Conservation (phyloP, 352 stramenopile species). For the Paralagenidium karlingii region DNA sequence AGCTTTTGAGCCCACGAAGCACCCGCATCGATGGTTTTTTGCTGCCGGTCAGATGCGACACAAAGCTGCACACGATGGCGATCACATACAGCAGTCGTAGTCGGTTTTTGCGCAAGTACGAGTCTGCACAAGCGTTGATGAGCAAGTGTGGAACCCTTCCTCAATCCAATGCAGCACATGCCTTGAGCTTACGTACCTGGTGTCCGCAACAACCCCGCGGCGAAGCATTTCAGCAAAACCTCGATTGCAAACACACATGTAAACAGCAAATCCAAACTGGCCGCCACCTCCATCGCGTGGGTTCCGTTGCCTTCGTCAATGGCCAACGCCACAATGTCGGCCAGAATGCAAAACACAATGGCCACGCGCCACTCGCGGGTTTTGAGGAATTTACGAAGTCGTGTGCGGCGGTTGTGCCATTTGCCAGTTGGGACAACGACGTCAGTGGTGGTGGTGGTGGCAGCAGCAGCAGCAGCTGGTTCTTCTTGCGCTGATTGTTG, state of each 20-base stretch:
- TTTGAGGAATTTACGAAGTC: no score
- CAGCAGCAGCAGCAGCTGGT: no score
- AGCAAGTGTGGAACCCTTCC: background rate
- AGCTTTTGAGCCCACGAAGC: conserved; percentile 51
- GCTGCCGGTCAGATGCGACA: conserved; percentile 17
- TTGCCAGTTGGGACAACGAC: no score
- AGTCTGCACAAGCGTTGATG: no score
- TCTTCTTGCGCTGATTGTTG: no score
- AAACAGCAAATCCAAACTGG: conserved; percentile 33
- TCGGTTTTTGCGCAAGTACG: conserved; percentile 35
- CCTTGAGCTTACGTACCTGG: no score
- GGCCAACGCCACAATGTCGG: conserved; percentile 39
- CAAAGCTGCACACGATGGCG: conserved; percentile 29
- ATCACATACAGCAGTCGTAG: conserved; percentile 38
- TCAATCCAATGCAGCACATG: background rate
- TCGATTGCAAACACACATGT: conserved; percentile 50
- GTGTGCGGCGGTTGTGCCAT: no score
- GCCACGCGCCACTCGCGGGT: conserved; percentile 21
- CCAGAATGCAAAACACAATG: conserved; percentile 28
- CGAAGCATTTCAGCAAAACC: conserved; percentile 35
- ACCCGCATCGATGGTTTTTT: conserved; percentile 16
- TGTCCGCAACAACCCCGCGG: conserved; percentile 30
- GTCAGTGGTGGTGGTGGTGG: no score
- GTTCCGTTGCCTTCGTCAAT: conserved; percentile 37
- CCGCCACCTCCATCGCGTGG: conserved; percentile 5